phyloP scores from a whole-genome alignment of 176 grass and related monocot genomes.

The Triticum urartu region DNA sequence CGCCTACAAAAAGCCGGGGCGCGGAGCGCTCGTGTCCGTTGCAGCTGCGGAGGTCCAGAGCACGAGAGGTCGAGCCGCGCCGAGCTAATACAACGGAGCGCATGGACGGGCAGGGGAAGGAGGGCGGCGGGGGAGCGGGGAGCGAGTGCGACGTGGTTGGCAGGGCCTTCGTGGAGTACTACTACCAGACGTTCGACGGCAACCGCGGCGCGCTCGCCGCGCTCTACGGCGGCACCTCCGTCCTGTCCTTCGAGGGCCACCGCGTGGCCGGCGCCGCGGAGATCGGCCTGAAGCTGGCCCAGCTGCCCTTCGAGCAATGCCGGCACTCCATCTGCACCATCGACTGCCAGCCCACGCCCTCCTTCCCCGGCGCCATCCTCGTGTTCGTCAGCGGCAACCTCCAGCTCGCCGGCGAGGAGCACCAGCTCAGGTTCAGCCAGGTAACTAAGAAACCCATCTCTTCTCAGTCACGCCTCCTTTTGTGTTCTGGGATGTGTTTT shows the following conservation, averaged over 20 bases:
- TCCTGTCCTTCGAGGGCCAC: slow-evolving; percentile 86
- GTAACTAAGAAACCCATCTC: background rate
- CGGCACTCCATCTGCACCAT: slow-evolving; percentile 54
- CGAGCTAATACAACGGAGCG: background rate
- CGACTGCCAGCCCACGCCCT: slow-evolving; percentile 69
- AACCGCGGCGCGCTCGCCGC: slow-evolving; percentile 46
- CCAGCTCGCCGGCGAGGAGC: slow-evolving; percentile 75
- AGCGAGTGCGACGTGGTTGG: slow-evolving; percentile 56
- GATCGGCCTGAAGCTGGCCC: slow-evolving; percentile 57
- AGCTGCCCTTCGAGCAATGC: slow-evolving; percentile 73
- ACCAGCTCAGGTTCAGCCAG: slow-evolving; percentile 85
- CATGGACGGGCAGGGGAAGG: slow-evolving; percentile 25
- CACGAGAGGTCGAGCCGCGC: background rate
- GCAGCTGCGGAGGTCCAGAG: background rate
- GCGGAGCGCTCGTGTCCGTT: background rate
- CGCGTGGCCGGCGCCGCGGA: slow-evolving; percentile 36
- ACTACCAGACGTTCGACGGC: slow-evolving; percentile 72
- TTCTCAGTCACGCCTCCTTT: background rate
- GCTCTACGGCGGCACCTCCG: slow-evolving; percentile 60
- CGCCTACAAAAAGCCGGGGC: slow-evolving; percentile 38
- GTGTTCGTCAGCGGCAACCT: slow-evolving; percentile 74
- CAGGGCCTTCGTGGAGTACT: slow-evolving; percentile 78
- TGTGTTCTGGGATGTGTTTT: background rate
- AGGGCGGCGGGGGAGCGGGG: background rate
- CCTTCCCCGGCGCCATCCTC: slow-evolving; percentile 50